Conservation (phyloP, 2,329 filamentous ascomycete genomes). For the Cercospora zeae-maydis region DNA sequence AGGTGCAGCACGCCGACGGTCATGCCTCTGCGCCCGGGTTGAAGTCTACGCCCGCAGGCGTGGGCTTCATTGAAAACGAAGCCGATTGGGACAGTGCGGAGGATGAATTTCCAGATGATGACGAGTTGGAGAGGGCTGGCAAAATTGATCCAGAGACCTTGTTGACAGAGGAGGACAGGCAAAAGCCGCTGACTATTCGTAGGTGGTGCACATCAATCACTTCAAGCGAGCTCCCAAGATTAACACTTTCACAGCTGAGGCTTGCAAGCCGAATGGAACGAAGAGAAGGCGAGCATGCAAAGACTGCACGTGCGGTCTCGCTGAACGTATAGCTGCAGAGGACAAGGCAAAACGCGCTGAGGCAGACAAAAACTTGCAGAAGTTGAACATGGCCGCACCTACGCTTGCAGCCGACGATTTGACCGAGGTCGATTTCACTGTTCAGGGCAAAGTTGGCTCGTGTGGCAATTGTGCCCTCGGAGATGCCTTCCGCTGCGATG, state of each 20-base stretch:
- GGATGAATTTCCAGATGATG: constrained; percentile 37
- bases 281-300: constrained; percentile 94
- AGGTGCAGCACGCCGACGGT: constrained; percentile 35
- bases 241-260: constrained; percentile 57
- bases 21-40: constrained; percentile 40
- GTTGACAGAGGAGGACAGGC: constrained; percentile 79
- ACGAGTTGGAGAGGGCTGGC: constrained; percentile 61
- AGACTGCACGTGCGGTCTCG: constrained; percentile 93
- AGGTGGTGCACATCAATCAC: constrained; percentile 17
- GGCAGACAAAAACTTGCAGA: constrained; percentile 58
- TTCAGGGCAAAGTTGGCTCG: constrained; percentile 92
- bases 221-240: background rate
- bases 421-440: constrained; percentile 90
- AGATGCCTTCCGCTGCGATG: constrained; percentile 66
- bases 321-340: constrained; percentile 79
- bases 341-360: constrained; percentile 64
- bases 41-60: constrained; percentile 51
- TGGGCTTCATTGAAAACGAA: constrained; percentile 65
- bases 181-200: constrained; percentile 75
- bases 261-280: constrained; percentile 76
- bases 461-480: constrained; percentile 93
- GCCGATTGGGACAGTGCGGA: constrained; percentile 56
- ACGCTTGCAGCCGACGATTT: constrained; percentile 76
- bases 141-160: constrained; percentile 88
- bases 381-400: constrained; percentile 43